Base-by-base conservation (phyloP, 2,329 filamentous ascomycete species). In the Hypoxylon sp. region DNA sequence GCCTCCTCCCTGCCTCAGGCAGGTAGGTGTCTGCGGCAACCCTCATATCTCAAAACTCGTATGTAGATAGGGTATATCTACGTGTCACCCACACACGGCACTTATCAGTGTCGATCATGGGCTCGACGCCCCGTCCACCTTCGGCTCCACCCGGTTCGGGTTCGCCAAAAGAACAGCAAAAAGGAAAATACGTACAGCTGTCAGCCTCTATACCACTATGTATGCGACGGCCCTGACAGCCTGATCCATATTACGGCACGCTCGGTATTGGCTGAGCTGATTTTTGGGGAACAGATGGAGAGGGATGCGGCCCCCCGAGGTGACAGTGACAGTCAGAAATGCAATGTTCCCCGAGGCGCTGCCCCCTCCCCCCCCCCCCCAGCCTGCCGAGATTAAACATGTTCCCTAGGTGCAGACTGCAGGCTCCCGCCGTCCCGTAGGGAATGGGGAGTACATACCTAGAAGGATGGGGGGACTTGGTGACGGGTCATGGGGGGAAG, bases 81-180 rank as follows among this genome's bases (percentile, higher is more conserved):
- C 51, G 51, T 45, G 37, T 48, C 48, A 24, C 48, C 47, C 52
- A 42, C 27, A 58, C 43, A 49, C 54, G 46, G 53, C 49, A 62
- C 33, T 57, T 60, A 42, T 55, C 29, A 54, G 40, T 50, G 63
- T 58, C 46, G 61, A 64, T 64, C 61, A 60, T 58, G 52, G 56
- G 60, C 48, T 41, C 6, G 9, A 11, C 2, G 38, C 56, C 51
- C 42, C 29, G 56, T 40, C 54, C 48, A 45, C 40, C 48, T 33
- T 61, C 61, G 58, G 63, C 48, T 59, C 58, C 52, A 59, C 62
- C 63, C 61, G 61, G 55, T 13, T 56, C n/a, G n/a, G n/a, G n/a
- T 8, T 52, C 47, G 31, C n/a, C 6, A 35, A 50, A 48, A 59
- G n/a, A n/a, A n/a, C n/a, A n/a, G n/a, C n/a, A n/a, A n/a, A n/a